Evolutionary conservation across 495 filamentous ascomycete species (phyloP), one percentile per base, ranked within the genome.

Genomic region (Aspergillus kassunensis): DNA sequence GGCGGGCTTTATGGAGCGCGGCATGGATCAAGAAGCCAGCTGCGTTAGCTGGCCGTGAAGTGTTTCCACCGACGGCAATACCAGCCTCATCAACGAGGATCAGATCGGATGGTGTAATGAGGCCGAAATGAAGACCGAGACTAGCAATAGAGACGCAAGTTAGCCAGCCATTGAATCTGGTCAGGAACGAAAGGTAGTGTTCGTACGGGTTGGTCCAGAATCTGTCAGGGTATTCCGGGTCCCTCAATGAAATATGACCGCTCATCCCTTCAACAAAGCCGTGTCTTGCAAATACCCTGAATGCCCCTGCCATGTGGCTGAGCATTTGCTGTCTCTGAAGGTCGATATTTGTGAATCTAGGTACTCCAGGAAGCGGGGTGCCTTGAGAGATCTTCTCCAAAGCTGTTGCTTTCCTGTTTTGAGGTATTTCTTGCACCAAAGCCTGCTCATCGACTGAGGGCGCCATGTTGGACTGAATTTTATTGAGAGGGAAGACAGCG

Each of bases 11-110:
- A 39, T 71, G 67, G 1, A 72, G 47, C 4, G 56, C 66, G 10
- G 41, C 47, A 50, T 70, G 83, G 59, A 87, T 87, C 15, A 77
- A 65, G 56, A 81, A 85, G 15, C 80, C 83, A 4, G 83, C 80
- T 6, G 74, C 72, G 62, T 85, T 85, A 45, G 70, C 15, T 37
- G 56, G 10, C 7, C 18, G 43, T 21, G 43, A 33, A 13, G 8
- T 39, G 27, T 27, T 29, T 29, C 41, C 51, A 12, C 79, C 70
- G 7, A 78, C 77, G 7, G 66, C 73, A 51, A 59, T 27, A 59
- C 54, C 39, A 11, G 43, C 1, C 13, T 62, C 75, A 36, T 83
- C 51, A 19, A 70, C 58, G 1, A 63, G 55, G n/a, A 70, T 57
- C 59, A 72, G 56, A 30, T 71, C 68, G 8, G 54, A 55, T 7